A percentile compares a stretch with the other conserved stretches of the same genome.
These are phyloP conservation scores for Blepharisma japonicum DNA, from an alignment of 73 alveolate species.

Conservation along the genomic window DNA sequence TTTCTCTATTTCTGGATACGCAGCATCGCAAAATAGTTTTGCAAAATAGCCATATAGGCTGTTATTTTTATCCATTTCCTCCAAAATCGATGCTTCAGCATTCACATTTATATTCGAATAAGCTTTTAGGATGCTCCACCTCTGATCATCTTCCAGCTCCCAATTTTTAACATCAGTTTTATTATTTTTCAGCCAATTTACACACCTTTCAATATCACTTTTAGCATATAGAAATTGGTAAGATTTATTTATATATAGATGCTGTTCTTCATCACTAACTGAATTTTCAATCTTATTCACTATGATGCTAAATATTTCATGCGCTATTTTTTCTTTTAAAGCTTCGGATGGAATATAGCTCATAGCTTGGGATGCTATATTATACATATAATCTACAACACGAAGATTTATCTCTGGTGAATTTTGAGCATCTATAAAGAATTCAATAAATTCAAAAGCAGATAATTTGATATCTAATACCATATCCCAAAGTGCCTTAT, in stretches of 20 bases:
- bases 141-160: slow-evolving; percentile 38
- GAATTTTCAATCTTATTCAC: slow-evolving; percentile 35
- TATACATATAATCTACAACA: slow-evolving; percentile 40
- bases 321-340: slow-evolving; percentile 36
- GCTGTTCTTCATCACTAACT: slow-evolving; percentile 31
- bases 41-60: slow-evolving; percentile 41
- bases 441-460: slow-evolving; percentile 52
- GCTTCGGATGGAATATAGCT: slow-evolving; percentile 43
- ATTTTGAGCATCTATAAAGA: slow-evolving; percentile 36
- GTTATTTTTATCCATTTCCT: slow-evolving; percentile 46
- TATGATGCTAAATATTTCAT: slow-evolving; percentile 36
- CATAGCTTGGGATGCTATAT: slow-evolving; percentile 43
- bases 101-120: slow-evolving; percentile 29
- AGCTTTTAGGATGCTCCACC: slow-evolving; percentile 39
- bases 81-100: slow-evolving; percentile 38
- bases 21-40: slow-evolving; percentile 51
- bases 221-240: slow-evolving; percentile 27
- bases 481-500: slow-evolving; percentile 64
- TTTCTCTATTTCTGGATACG: slow-evolving; percentile 50
- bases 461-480: slow-evolving; percentile 70
- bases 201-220: slow-evolving; percentile 47
- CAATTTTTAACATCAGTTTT: slow-evolving; percentile 42
- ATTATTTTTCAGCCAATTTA: slow-evolving; percentile 36
- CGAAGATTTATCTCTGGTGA: slow-evolving; percentile 50
- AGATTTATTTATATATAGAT: background rate